These are phyloP conservation scores for Ammopiptanthus mongolicus DNA, from an alignment of 306 rosid species.

Conservation along the genomic window DNA sequence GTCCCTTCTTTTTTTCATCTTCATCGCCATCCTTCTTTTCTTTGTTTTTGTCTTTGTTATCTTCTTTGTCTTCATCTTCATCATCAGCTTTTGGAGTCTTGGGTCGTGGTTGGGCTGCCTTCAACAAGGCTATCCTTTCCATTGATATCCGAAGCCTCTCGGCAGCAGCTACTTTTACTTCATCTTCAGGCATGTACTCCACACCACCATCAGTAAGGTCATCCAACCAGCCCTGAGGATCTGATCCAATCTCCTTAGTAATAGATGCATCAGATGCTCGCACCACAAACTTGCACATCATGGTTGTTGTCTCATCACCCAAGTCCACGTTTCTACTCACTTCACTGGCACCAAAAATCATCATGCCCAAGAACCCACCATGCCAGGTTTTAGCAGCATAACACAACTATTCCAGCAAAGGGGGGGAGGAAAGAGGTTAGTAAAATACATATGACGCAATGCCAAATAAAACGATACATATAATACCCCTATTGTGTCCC, in stretches of 20 bases:
- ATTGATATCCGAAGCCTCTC: constrained; percentile 94
- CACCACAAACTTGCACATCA: constrained; percentile 92
- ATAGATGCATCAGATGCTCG: constrained; percentile 93
- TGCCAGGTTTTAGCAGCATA: constrained; percentile 98
- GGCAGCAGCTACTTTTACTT: constrained; percentile 83
- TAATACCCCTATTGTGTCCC: neutral
- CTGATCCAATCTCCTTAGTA: constrained; percentile 87
- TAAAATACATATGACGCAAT: neutral
- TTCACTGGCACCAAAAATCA: constrained; percentile 99
- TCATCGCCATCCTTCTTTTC: constrained; percentile 51
- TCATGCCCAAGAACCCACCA: constrained; percentile 93
- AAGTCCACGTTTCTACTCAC: constrained; percentile 95
- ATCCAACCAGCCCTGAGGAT: constrained; percentile 95
- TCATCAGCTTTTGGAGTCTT: constrained; percentile 60
- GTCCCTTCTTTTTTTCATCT: constrained; percentile 71
- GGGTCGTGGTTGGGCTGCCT: constrained; percentile 86
- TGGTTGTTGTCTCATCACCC: constrained; percentile 95
- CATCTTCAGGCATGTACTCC: constrained; percentile 97
- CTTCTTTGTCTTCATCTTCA: constrained; percentile 36
- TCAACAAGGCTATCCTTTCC: constrained; percentile 90
- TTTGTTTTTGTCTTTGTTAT: constrained; percentile 26
- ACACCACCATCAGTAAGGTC: constrained; percentile 98
- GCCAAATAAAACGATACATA: neutral
- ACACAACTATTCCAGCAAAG: constrained; percentile 54
- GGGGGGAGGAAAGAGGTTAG: neutral